Evolutionary conservation across 441 rosid species (phyloP).

Genomic region (Gossypium schwendimanii): DNA sequence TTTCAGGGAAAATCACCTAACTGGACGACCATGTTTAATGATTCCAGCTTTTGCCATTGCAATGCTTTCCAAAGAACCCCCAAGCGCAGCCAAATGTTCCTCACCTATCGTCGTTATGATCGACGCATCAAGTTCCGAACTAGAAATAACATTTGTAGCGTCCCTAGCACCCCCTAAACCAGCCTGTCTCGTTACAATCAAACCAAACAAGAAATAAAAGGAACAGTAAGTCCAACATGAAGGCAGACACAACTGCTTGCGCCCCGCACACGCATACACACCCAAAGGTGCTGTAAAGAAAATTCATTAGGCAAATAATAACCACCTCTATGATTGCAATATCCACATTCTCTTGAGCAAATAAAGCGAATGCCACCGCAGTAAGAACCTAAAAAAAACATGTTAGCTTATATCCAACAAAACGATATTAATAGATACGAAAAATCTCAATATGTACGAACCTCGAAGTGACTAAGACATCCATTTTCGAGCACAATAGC

Average conservation of each 20-base stretch:
- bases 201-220: background rate
- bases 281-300: background rate
- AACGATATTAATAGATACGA: background rate
- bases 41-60: constrained; percentile 86
- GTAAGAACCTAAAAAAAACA: constrained; percentile 60
- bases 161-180: constrained; percentile 92
- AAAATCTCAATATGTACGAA: constrained; percentile 12
- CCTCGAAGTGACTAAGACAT: constrained; percentile 82
- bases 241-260: background rate
- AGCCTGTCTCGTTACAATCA: constrained; percentile 36
- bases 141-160: constrained; percentile 67
- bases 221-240: background rate
- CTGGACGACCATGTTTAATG: constrained; percentile 65
- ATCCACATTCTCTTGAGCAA: constrained; percentile 60
- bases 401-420: background rate
- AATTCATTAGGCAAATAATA: background rate
- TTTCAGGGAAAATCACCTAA: constrained; percentile 53
- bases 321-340: constrained; percentile 76
- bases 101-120: constrained; percentile 75
- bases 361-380: constrained; percentile 61
- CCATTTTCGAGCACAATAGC: constrained; percentile 55
- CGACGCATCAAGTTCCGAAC: constrained; percentile 55
- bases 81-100: constrained; percentile 78
- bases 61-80: constrained; percentile 81
- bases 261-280: background rate